Evolutionary conservation across 2,329 filamentous ascomycete genomes (phyloP).

Genomic region (Chaetomium sp.): DNA sequence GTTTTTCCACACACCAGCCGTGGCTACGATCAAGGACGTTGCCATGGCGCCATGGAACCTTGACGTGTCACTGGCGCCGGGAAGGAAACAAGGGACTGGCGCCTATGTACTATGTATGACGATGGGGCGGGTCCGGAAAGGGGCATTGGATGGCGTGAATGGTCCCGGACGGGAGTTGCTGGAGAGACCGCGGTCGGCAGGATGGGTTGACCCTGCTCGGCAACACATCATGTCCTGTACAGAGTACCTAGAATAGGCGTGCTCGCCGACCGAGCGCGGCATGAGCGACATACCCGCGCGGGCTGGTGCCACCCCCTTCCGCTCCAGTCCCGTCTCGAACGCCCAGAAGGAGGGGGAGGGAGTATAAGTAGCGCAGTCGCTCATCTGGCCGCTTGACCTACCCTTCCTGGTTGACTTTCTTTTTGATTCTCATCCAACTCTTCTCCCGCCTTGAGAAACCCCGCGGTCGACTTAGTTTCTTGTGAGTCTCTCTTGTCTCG

Average conservation of each 20-base stretch:
- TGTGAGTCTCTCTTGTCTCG: slow-evolving; percentile 4
- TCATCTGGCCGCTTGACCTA: slow-evolving; percentile 8
- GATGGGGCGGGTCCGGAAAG: slow-evolving; percentile 21
- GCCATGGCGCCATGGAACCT: slow-evolving; percentile 11
- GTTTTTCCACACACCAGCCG: slow-evolving; percentile 2
- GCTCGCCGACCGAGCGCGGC: slow-evolving; percentile 15
- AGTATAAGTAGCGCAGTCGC: slow-evolving; percentile 21
- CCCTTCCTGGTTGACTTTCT: slow-evolving; percentile 9
- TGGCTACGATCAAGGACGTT: slow-evolving; percentile 6
- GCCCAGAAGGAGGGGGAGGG: slow-evolving; percentile 8
- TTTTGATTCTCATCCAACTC: neutral
- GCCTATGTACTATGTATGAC: slow-evolving; percentile 14
- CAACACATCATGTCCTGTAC: slow-evolving; percentile 14
- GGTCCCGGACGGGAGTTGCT: slow-evolving; percentile 8
- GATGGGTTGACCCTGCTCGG: slow-evolving; percentile 22
- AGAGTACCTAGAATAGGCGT: slow-evolving; percentile 16
- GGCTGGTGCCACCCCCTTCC: slow-evolving; percentile 10
- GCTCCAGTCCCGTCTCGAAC: slow-evolving; percentile 4
- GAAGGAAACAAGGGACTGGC: slow-evolving; percentile 6
- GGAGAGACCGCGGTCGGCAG: slow-evolving; percentile 17
- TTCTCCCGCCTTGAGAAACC: neutral
- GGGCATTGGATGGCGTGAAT: slow-evolving; percentile 11
- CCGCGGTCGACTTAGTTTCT: neutral
- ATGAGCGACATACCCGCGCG: slow-evolving; percentile 3
- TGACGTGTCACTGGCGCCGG: slow-evolving; percentile 7